Evolutionary conservation across 2,329 filamentous ascomycete species (phyloP).

Genomic region (Setomelanomma holmii): DNA sequence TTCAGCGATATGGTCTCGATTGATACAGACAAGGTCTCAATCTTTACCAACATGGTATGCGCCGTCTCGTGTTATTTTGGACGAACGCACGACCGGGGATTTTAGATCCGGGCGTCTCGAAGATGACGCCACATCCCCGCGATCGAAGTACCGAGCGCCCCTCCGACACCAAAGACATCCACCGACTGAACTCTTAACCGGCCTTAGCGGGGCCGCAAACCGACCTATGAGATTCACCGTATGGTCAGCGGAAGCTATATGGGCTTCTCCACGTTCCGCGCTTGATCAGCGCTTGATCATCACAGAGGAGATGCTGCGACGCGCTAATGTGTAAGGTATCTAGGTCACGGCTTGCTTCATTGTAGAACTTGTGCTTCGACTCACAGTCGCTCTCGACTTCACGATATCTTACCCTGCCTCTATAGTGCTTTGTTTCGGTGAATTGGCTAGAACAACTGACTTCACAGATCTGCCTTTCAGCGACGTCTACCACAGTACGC

Average conservation of each 20-base stretch:
- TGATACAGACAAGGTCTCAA: too few relatives aligned
- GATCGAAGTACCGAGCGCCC: constrained; percentile 16
- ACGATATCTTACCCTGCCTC: not conserved
- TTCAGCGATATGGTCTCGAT: too few relatives aligned
- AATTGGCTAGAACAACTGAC: not conserved
- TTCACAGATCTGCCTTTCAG: not conserved
- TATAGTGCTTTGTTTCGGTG: not conserved
- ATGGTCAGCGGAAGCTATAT: constrained; percentile 9
- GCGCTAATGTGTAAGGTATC: not conserved
- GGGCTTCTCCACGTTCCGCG: not conserved
- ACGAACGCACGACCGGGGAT: not conserved
- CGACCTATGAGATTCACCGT: constrained; percentile 11
- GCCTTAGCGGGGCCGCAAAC: not conserved
- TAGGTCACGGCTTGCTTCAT: constrained; percentile 2
- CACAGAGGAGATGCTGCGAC: not conserved
- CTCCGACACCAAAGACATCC: constrained; percentile 15
- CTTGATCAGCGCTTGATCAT: not conserved
- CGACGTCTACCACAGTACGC: not conserved
- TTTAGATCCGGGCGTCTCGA: constrained; percentile 1
- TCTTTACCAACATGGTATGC: too few relatives aligned
- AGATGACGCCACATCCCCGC: constrained; percentile 5
- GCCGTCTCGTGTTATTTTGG: not conserved
- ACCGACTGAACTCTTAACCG: constrained; percentile 15
- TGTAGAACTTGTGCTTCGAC: not conserved
- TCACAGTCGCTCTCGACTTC: not conserved